Percentiles rank a stretch among this genome's conserved stretches.
These are phyloP conservation scores for Andrographis paniculata DNA, from an alignment of 305 asterid species.

Conservation along the genomic window DNA sequence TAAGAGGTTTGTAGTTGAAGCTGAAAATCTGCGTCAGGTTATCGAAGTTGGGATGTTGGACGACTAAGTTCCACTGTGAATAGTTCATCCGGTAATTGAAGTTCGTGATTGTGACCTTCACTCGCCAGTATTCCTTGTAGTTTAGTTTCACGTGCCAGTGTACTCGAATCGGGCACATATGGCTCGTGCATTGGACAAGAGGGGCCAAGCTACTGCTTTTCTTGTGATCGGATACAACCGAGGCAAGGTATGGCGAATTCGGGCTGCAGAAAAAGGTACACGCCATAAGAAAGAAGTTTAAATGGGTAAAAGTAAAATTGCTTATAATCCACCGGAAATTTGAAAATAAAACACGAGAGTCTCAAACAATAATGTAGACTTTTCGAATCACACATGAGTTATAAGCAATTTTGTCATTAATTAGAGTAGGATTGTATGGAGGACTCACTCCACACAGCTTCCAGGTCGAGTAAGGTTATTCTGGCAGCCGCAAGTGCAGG, in stretches of 20 bases:
- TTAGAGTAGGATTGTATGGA: constrained; percentile 1
- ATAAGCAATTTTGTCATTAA: no score
- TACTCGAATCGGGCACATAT: constrained; percentile 69
- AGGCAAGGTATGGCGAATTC: constrained; percentile 42
- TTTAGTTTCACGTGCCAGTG: constrained; percentile 73
- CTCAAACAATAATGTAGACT: no score
- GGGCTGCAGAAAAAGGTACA: constrained; percentile 28
- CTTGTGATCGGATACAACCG: constrained; percentile 41
- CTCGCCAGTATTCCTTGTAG: constrained; percentile 69
- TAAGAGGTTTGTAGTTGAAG: constrained; percentile 60
- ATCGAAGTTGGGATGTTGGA: constrained; percentile 68
- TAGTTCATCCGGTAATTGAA: constrained; percentile 64
- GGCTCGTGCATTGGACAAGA: constrained; percentile 59
- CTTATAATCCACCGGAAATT: no score
- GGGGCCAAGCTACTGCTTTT: constrained; percentile 37
- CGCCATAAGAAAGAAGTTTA: not conserved
- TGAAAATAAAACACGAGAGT: no score
- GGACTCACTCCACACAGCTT: constrained; percentile 59
- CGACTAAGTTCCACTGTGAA: constrained; percentile 57
- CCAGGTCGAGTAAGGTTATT: constrained; percentile 49
- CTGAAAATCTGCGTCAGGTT: constrained; percentile 62
- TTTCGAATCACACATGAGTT: no score
- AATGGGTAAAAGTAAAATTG: not conserved
- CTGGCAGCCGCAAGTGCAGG: constrained; percentile 63
- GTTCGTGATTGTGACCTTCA: constrained; percentile 60